Conservation (phyloP, 2,329 filamentous ascomycete genomes). For the Fusarium domesticum region DNA sequence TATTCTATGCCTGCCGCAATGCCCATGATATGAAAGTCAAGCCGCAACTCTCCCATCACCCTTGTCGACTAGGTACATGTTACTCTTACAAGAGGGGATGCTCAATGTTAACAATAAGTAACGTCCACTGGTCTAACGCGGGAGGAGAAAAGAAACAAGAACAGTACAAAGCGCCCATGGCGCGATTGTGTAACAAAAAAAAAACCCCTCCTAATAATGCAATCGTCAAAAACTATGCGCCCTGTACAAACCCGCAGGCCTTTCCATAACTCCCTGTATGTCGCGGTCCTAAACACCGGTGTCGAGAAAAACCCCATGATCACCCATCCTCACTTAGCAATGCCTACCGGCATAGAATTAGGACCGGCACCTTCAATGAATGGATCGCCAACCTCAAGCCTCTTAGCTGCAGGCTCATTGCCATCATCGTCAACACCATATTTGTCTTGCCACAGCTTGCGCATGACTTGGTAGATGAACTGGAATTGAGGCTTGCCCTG, state of each 20-base stretch:
- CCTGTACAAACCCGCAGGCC: too few species aligned
- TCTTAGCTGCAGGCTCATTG: constrained; percentile 50
- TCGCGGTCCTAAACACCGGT: constrained; percentile 10
- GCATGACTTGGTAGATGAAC: constrained; percentile 85
- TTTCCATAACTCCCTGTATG: too few species aligned
- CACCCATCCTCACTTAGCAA: constrained; percentile 6
- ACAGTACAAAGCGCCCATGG: too few species aligned
- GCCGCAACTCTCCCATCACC: not conserved
- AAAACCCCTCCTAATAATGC: too few species aligned
- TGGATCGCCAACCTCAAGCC: constrained; percentile 50
- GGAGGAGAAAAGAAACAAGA: too few species aligned
- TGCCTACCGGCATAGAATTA: constrained; percentile 9
- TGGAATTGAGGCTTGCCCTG: constrained; percentile 80
- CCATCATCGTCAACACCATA: constrained; percentile 44
- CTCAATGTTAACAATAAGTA: too few species aligned
- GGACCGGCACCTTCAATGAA: constrained; percentile 31
- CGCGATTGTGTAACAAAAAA: too few species aligned
- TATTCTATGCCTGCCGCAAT: not conserved
- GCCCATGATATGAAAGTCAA: not conserved
- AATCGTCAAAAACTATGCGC: too few species aligned
- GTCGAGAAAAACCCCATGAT: too few species aligned
- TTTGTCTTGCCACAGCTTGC: constrained; percentile 68
- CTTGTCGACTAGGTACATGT: too few species aligned
- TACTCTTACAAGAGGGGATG: too few species aligned
- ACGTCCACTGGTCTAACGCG: too few species aligned